A percentile compares a stretch with the other conserved stretches of the same genome.
Evolutionary conservation across 2,329 filamentous ascomycete species (phyloP).

Genomic region (Penicillium psychrosexuale): DNA sequence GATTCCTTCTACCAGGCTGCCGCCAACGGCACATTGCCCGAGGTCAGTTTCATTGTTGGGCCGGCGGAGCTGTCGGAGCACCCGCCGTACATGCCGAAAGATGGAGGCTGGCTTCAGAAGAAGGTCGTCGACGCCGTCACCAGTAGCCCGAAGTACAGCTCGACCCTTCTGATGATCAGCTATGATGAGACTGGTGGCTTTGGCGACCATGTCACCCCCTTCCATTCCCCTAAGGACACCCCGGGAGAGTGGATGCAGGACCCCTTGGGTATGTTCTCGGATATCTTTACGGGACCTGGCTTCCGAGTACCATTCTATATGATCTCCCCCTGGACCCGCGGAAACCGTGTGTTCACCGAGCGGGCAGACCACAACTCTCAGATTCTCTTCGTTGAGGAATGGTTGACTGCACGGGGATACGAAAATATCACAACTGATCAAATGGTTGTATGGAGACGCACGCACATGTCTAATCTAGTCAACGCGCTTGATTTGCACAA

Average conservation of each 20-base stretch:
- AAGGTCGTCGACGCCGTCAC: constrained; percentile 52
- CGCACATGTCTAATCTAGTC: constrained; percentile 50
- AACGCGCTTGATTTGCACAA: constrained; percentile 48
- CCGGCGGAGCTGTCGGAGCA: constrained; percentile 54
- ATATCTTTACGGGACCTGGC: constrained; percentile 45
- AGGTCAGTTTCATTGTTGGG: constrained; percentile 51
- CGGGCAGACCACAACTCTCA: constrained; percentile 56
- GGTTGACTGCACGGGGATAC: constrained; percentile 47
- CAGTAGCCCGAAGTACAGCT: constrained; percentile 49
- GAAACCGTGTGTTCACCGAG: constrained; percentile 54
- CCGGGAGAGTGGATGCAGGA: constrained; percentile 54
- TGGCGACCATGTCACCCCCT: constrained; percentile 55
- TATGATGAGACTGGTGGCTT: constrained; percentile 56
- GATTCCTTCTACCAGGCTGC: constrained; percentile 52
- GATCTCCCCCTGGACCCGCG: constrained; percentile 56
- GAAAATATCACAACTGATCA: constrained; percentile 40
- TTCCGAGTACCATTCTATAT: constrained; percentile 56
- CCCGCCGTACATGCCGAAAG: constrained; percentile 52
- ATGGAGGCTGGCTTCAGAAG: constrained; percentile 56
- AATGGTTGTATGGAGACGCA: constrained; percentile 48
- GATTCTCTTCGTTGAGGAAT: constrained; percentile 54
- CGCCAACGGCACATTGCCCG: constrained; percentile 51
- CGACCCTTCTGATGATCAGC: constrained; percentile 50
- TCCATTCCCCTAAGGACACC: constrained; percentile 49
- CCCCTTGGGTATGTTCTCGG: constrained; percentile 41